Base-by-base conservation (phyloP, 2,329 filamentous ascomycete species). In the Epichloe sylvatica region DNA sequence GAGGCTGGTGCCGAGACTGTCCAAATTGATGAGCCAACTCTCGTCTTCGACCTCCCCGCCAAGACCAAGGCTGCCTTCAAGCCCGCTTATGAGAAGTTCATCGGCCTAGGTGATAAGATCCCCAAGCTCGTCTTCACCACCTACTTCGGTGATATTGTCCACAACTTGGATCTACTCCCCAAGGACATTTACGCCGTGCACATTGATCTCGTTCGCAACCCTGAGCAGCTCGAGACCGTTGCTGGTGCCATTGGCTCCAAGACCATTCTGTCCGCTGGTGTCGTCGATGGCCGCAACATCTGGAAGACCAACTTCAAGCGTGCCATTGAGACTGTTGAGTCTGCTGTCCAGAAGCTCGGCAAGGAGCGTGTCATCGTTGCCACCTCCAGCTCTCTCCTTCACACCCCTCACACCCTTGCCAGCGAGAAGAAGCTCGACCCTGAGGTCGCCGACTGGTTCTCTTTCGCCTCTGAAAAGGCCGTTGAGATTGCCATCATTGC, bases 221-320 rank as follows among this genome's bases (percentile, higher is more conserved):
- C 92, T 50, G 91, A 97, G 78, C 92, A 98, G 77, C 84, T 98
- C 56, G 82, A 92, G 54, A 80, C 84, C 58, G 88, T 98, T 63
- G 70, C 88, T 60, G 77, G 75, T 64, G 83, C 89, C 63, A 81
- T 98, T 57, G 89, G 88, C 68, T 72, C 87, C 67, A 88, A 89
- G 69, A 94, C 95, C 67, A 72, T 89, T 60, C 83, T 98, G 58
- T 98, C 92, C 58, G 85, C 83, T 57, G 92, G 92, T 87, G 86
- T 98, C 61, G 92, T 98, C 59, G 90, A 98, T 63, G 92, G 92
- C 64, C 89, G 92, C 65, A 98, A 98, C 81, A 97, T 98, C 78
- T 98, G 92, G 92, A 98, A 98, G 86, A 96, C 89, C 74, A 94
- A 97, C 83, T 85, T 96, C 76, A 86, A 94, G 81, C 81, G 81